Conservation (phyloP, 352 stramenopile species). For the Pseudoperonospora humuli region DNA sequence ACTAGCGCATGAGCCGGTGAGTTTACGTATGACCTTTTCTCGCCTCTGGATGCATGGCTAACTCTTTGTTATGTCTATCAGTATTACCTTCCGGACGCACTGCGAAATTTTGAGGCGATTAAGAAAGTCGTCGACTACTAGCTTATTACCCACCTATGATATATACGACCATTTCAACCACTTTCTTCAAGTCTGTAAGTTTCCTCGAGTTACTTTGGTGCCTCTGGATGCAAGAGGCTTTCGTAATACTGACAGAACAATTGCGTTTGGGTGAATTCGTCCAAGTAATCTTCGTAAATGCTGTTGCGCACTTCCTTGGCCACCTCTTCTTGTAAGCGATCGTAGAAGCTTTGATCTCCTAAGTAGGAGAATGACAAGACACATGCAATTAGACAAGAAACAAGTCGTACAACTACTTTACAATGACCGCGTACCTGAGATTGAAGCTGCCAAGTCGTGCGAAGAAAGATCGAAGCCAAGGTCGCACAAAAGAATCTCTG, state of each 20-base stretch:
- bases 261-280: conserved; percentile 82
- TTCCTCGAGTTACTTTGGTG: conserved; percentile 5
- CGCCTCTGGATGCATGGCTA: background rate
- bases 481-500: conserved; percentile 60
- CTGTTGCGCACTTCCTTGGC: conserved; percentile 60
- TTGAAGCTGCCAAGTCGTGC: conserved; percentile 38
- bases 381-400: background rate
- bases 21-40: background rate
- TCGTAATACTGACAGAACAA: conserved; percentile 85
- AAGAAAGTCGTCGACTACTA: conserved; percentile 88
- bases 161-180: conserved; percentile 2
- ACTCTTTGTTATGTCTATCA: conserved; percentile 9
- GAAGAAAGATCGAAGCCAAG: conserved; percentile 63
- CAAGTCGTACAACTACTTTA: background rate
- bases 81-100: conserved; percentile 89
- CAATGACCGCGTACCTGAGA: conserved; percentile 22
- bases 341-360: conserved; percentile 55
- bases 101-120: conserved; percentile 95
- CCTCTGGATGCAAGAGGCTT: conserved; percentile 42
- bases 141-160: too few relatives aligned
- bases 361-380: background rate
- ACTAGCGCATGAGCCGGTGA: conserved; percentile 92
- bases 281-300: conserved; percentile 58
- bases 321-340: conserved; percentile 70
- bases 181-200: background rate